These are phyloP conservation scores for Stenogyne calaminthoides DNA, from an alignment of 305 asterid species.

Conservation along the genomic window DNA sequence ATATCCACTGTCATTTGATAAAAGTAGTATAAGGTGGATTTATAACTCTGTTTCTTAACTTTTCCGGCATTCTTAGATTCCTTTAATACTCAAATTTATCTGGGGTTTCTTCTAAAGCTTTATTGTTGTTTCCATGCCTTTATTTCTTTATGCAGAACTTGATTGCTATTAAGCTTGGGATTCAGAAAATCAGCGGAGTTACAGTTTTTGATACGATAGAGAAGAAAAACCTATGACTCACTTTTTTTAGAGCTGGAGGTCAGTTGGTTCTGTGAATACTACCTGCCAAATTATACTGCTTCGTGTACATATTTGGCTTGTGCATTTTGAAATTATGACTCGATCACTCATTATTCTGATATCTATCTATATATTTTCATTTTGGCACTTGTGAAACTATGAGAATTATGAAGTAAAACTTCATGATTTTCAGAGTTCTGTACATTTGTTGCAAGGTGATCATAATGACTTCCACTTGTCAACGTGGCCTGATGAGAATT, in stretches of 20 bases:
- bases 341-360: background rate
- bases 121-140: conserved; percentile 10
- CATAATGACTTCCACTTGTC: background rate
- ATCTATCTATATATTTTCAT: background rate
- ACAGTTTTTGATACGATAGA: conserved; percentile 82
- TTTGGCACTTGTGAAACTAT: conserved; percentile 1
- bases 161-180: conserved; percentile 85
- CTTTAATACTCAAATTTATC: background rate
- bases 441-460: background rate
- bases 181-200: conserved; percentile 88
- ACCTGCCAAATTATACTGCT: conserved; percentile 7
- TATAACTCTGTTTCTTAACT: background rate
- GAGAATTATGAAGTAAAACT: conserved; percentile 1
- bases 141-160: conserved; percentile 64
- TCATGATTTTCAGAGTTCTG: background rate
- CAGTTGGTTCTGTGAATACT: conserved; percentile 33
- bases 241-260: conserved; percentile 87
- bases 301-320: conserved; percentile 3
- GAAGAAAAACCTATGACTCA: conserved; percentile 79
- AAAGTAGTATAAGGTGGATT: background rate
- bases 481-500: background rate
- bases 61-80: background rate
- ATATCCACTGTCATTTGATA: background rate
- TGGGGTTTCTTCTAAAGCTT: conserved; percentile 5
- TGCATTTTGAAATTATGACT: background rate